Evolutionary conservation across 129 eudicot species (phyloP).

Genomic region (Daucus carota): DNA sequence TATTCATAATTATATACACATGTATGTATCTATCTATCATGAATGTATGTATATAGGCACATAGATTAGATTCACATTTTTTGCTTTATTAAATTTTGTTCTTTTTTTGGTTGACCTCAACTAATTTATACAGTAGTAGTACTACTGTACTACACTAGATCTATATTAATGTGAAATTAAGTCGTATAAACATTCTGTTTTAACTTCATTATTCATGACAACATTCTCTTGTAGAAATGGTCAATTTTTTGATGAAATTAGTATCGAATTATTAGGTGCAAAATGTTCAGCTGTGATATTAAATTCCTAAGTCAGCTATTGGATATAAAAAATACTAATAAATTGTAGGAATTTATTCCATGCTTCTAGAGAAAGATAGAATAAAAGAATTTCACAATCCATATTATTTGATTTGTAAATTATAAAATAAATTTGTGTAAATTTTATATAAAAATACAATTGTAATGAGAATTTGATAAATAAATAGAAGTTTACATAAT

Average conservation of each 20-base stretch:
- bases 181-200: not conserved
- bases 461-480: no score
- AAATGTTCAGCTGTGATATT: not conserved
- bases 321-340: rapidly evolving
- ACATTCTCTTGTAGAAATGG: not conserved
- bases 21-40: not conserved
- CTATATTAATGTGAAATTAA: not conserved
- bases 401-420: no score
- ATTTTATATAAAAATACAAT: no score
- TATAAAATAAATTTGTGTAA: no score
- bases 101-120: not conserved
- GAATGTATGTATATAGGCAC: not conserved
- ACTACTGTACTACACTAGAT: not conserved
- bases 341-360: not conserved
- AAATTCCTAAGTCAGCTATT: not conserved
- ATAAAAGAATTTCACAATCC: no score
- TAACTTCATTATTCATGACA: not conserved
- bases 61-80: not conserved
- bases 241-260: not conserved
- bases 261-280: not conserved
- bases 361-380: no score
- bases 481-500: no score
- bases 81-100: not conserved
- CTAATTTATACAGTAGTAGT: no score
- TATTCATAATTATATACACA: not conserved